Evolutionary conservation across 75 land plant species (phyloP).

Genomic region (Adiantum capillusveneris): DNA sequence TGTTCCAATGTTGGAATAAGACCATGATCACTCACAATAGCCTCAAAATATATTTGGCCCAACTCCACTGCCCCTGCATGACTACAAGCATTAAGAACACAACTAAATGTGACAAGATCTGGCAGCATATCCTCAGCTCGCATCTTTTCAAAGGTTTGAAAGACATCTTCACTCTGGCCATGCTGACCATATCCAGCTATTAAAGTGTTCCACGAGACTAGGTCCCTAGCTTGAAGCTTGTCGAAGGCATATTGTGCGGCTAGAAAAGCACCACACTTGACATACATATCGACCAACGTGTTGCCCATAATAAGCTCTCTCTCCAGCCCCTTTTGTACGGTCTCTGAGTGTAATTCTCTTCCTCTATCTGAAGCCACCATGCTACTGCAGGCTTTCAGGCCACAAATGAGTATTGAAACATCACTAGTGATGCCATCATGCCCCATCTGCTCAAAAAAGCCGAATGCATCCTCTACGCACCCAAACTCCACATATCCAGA

Average conservation of each 20-base stretch:
- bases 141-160: constrained; percentile 14
- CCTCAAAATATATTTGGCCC: constrained; percentile 40
- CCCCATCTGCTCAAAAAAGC: constrained; percentile 28
- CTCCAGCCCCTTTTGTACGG: constrained; percentile 8
- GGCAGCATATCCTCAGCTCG: constrained; percentile 12
- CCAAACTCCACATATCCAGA: constrained; percentile 19
- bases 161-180: constrained; percentile 9
- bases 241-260: not conserved
- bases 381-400: constrained; percentile 8
- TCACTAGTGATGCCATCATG: not conserved
- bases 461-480: constrained; percentile 14
- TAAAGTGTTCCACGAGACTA: constrained; percentile 9
- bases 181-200: constrained; percentile 17
- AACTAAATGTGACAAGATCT: constrained; percentile 15
- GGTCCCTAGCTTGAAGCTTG: not conserved
- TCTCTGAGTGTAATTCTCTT: not conserved
- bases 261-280: constrained; percentile 2
- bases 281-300: constrained; percentile 8
- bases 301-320: not conserved
- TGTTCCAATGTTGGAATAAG: constrained; percentile 43
- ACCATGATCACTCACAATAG: constrained; percentile 26
- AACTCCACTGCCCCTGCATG: constrained; percentile 49
- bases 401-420: not conserved
- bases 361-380: not conserved
- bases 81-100: constrained; percentile 22